Conservation (phyloP, 2,329 filamentous ascomycete species). For the Aspergillus spinulosporus region DNA sequence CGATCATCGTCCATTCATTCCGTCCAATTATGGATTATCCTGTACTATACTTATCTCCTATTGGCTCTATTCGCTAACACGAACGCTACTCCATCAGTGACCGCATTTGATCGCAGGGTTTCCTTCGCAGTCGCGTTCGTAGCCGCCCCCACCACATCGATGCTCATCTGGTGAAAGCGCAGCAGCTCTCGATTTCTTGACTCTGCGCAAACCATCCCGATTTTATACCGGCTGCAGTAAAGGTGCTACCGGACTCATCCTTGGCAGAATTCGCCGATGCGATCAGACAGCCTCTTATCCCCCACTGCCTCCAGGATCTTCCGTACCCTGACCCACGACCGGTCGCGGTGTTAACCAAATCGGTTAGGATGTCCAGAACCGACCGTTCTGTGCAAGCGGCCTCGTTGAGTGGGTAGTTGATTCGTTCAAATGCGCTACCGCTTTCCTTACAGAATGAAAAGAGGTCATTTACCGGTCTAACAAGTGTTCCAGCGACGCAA, state of each 20-base stretch:
- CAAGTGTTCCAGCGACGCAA: background rate
- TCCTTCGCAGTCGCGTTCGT: background rate
- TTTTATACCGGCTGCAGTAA: background rate
- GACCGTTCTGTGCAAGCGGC: background rate
- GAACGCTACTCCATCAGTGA: background rate
- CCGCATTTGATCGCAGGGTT: background rate
- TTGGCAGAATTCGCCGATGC: background rate
- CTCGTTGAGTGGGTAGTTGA: background rate
- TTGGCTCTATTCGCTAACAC: background rate
- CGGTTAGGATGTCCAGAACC: background rate
- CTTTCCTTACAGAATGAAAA: constrained; percentile 1
- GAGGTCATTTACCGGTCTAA: background rate
- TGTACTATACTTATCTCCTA: background rate
- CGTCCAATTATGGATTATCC: background rate
- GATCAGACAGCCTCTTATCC: background rate
- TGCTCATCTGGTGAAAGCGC: background rate
- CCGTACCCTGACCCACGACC: background rate
- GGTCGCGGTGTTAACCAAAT: background rate
- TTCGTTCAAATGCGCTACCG: background rate
- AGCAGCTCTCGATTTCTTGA: background rate
- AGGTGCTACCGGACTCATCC: background rate
- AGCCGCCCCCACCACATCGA: background rate
- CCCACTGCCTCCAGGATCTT: background rate
- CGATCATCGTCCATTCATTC: background rate
- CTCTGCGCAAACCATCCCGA: background rate